Evolutionary conservation across 192 early-diverging fungal species (phyloP), one percentile per base, ranked within the genome.

Genomic region (Paraglomus brasilianum): DNA sequence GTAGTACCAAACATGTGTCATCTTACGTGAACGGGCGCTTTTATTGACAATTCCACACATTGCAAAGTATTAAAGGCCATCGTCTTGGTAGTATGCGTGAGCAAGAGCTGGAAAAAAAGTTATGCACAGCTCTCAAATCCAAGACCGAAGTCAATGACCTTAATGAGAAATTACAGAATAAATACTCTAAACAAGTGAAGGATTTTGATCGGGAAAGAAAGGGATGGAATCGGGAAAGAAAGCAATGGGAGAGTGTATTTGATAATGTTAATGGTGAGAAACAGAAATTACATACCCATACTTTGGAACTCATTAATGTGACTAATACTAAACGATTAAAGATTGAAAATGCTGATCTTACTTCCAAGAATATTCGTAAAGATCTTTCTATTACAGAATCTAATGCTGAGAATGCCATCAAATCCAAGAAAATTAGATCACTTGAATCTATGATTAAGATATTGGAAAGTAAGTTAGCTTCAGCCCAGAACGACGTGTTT

Each of bases 121-220:
- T 53, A 53, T 6, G 22, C n/a, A 8, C 6, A 14, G 22, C 11
- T 17, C 7, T 53, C 14, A 53, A 17, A 22, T 53, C 52, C 22
- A 53, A 19, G 22, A 19, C 52, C 19, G 52, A 53, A 22, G 14
- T 53, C 14, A 53, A 53, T 53, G 52, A 53, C 52, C 22, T 14
- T 17, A 53, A 53, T 53, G 52, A 53, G 22, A 6, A 53, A 53
- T 53, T 53, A 17, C 52, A 53, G 22, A n/a, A 7, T 53, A 53
- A 53, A 53, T 53, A 17, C 52, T 6, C n/a, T 19, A 53, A 53
- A 21, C 19, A 21, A 22, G n/a, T 17, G 19, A 53, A 59, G 57
- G 57, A 59, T 5, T 59, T 36, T 36, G 30, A 59, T 59, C 36
- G 17, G 22, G 57, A 59, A 38, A 59, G 57, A 38, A 59, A 59